phyloP scores from a whole-genome alignment of 345 rosid genomes.

The Citrus inodora region DNA sequence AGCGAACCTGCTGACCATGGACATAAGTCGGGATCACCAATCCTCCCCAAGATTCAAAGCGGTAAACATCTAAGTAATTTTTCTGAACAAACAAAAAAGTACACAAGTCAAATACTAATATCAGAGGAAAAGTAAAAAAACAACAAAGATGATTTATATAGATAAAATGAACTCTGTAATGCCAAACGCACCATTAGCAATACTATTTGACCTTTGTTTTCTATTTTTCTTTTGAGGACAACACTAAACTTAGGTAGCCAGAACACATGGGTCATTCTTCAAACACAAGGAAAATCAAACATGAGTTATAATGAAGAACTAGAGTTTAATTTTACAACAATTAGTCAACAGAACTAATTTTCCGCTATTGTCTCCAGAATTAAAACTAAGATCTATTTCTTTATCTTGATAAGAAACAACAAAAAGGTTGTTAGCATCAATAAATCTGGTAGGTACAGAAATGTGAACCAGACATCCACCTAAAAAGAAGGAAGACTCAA shows the following conservation, averaged over 20 bases:
- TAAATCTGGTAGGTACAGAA: too few species aligned
- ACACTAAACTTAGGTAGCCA: too few species aligned
- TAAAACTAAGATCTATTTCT: too few species aligned
- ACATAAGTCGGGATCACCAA: slow-evolving; percentile 80
- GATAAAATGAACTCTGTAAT: slow-evolving; percentile 3
- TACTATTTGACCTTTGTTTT: not conserved
- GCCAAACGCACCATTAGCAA: slow-evolving; percentile 1
- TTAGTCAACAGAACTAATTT: too few species aligned
- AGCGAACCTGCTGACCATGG: slow-evolving; percentile 83
- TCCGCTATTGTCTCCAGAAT: too few species aligned
- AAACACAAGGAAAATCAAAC: not conserved
- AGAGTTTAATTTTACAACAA: not conserved
- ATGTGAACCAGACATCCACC: too few species aligned
- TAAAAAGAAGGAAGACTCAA: too few species aligned
- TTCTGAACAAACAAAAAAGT: slow-evolving; percentile 48
- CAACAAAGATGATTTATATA: not conserved
- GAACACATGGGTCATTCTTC: not conserved
- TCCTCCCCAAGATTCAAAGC: slow-evolving; percentile 98
- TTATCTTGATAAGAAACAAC: too few species aligned
- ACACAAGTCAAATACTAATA: slow-evolving; percentile 18
- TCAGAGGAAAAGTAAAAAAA: slow-evolving; percentile 1
- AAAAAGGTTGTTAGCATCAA: too few species aligned
- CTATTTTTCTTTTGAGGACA: too few species aligned
- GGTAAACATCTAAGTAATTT: slow-evolving; percentile 92
- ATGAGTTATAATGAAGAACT: not conserved